These are phyloP conservation scores for Leptodermis oblonga DNA, from an alignment of 257 asterid species.

Conservation along the genomic window DNA sequence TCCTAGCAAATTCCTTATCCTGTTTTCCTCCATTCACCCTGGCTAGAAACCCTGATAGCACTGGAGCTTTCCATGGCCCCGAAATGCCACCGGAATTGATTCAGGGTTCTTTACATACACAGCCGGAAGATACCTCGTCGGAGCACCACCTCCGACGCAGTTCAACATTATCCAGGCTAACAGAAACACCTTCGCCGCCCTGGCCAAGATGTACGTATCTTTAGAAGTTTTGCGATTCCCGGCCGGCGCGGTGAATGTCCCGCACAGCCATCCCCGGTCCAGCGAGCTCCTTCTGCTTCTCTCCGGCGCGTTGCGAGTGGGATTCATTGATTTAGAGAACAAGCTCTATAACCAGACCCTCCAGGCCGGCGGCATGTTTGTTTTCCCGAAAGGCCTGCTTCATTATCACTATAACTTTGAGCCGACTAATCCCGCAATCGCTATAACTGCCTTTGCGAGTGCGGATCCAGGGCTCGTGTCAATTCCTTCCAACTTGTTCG, in stretches of 20 bases:
- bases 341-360: constrained; percentile 19
- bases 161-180: constrained; percentile 15
- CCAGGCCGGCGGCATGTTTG: too few species aligned
- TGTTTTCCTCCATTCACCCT: not conserved
- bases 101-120: constrained; percentile 20
- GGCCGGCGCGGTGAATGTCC: too few species aligned
- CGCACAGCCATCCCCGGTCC: too few species aligned
- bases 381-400: constrained; percentile 27
- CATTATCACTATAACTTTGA: constrained; percentile 22
- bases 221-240: too few species aligned
- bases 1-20: too few species aligned
- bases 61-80: not conserved
- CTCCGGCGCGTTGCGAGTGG: constrained; percentile 23
- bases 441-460: too few species aligned
- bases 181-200: constrained; percentile 10
- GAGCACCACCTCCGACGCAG: not conserved
- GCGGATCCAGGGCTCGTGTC: constrained; percentile 22
- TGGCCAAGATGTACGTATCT: too few species aligned
- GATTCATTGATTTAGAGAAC: constrained; percentile 21
- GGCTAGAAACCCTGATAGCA: constrained; percentile 5
- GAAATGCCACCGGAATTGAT: not conserved
- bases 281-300: constrained; percentile 25
- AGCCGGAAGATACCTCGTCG: constrained; percentile 16
- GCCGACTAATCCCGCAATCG: constrained; percentile 7
- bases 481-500: constrained; percentile 18